Evolutionary conservation across 2,329 filamentous ascomycete species (phyloP).

Genomic region (Colletotrichum tanaceti): DNA sequence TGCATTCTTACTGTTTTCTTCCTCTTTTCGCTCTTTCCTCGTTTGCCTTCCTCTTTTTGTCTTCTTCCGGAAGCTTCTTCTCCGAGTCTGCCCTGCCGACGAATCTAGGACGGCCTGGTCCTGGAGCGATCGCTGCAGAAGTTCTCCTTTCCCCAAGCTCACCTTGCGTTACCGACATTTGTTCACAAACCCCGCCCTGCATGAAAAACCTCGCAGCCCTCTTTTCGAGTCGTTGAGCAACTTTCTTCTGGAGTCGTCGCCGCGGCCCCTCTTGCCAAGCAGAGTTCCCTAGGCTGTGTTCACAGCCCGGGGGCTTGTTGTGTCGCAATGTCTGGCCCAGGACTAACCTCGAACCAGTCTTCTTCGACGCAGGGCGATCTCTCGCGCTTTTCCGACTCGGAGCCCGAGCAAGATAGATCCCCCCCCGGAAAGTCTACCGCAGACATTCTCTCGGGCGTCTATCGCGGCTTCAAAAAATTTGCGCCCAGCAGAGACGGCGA

Average conservation of each 20-base stretch:
- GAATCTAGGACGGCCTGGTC: slow-evolving; percentile 5
- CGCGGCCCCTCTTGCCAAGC: slow-evolving; percentile 15
- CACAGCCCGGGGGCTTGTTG: slow-evolving; percentile 25
- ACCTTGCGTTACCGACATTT: not conserved
- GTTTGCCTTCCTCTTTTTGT: not conserved
- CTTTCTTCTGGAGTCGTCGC: not conserved
- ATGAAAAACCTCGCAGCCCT: slow-evolving; percentile 26
- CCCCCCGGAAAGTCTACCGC: slow-evolving; percentile 52
- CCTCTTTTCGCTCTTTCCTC: not conserved
- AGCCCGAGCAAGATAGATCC: slow-evolving; percentile 52
- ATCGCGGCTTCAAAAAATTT: slow-evolving; percentile 63
- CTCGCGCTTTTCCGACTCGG: slow-evolving; percentile 58
- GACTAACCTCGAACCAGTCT: slow-evolving; percentile 50
- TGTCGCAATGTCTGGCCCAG: slow-evolving; percentile 41
- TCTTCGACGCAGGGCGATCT: slow-evolving; percentile 48
- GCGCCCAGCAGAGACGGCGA: slow-evolving; percentile 58
- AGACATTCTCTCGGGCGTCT: slow-evolving; percentile 63
- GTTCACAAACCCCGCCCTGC: slow-evolving; percentile 12
- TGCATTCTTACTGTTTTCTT: not conserved
- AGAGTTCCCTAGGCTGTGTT: slow-evolving; percentile 17
- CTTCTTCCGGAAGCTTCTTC: not conserved
- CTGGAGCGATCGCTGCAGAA: not conserved
- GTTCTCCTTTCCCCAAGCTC: not conserved
- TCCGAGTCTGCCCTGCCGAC: not conserved
- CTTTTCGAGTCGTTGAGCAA: slow-evolving; percentile 4